Base-by-base conservation (phyloP, 345 rosid genomes). In the Brassica rapa region DNA sequence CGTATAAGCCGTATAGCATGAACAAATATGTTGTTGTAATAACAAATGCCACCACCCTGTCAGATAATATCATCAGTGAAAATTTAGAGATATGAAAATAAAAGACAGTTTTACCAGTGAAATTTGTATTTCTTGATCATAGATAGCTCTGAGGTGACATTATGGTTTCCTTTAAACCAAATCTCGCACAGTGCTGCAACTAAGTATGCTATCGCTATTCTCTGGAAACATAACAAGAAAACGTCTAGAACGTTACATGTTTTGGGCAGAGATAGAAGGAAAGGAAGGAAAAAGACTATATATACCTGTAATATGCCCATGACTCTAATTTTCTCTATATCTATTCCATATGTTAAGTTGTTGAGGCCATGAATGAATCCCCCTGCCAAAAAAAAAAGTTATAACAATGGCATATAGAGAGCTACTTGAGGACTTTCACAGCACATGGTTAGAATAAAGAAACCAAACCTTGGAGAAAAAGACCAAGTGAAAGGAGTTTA, bases 231-330 rank as follows among this genome's bases (percentile, higher is more conserved):
- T 25, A 72, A 62, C 23, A 24, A 74, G 73, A 83, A 27, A 4
- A 35, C 33, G 33, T 30, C 15, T 12, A 43, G 35, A 61, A 24
- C 3, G 63, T 59, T 24, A 57, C 62, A 57, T 21, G 32, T 24
- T 11, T 59, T 23, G 10, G 63, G 25, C 8, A 49, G 56, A 41
- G 49, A 41, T 3, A 41, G 14, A 41, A 41, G 14, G 49, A 6
- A 39, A 41, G 43, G 35, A 32, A 35, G 8, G 41, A 35, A 6
- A 35, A 4, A 3, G 3, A 43, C n/a, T n/a, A 65, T 25, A 70
- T 35, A 33, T 75, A 91, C 98, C 97, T 93, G 97, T 77, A 93
- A 75, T 80, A 91, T 82, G 37, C 98, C 98, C 90, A 87, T 88
- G 72, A 85, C 74, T 83, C 98, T 89, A 70, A 93, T 86, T 72